A percentile compares a stretch with the other conserved stretches of the same genome.
These are phyloP conservation scores for Colletotrichum sp. DNA, from an alignment of 2,329 filamentous ascomycete genomes.

Conservation along the genomic window DNA sequence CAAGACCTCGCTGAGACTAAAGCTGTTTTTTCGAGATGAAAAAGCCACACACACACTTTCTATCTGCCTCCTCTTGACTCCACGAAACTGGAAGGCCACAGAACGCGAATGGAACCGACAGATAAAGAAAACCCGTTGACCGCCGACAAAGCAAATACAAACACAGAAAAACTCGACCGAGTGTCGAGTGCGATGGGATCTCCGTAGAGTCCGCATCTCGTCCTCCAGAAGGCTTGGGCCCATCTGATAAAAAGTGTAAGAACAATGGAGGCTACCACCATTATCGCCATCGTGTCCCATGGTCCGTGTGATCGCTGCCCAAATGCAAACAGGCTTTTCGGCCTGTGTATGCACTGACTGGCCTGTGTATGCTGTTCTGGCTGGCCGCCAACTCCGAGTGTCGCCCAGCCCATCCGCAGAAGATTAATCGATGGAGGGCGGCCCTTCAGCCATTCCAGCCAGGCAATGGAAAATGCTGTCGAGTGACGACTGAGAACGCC, in stretches of 20 bases:
- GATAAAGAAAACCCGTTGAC: conserved; percentile 7
- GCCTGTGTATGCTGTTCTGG: neutral
- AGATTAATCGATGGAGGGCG: conserved; percentile 36
- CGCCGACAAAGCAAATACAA: conserved; percentile 15
- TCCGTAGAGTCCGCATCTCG: neutral
- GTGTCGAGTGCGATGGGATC: neutral
- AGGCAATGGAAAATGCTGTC: conserved; percentile 21
- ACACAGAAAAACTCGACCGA: conserved; percentile 2
- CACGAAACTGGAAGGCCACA: conserved; percentile 8
- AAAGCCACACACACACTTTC: conserved; percentile 13
- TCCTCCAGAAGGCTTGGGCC: neutral
- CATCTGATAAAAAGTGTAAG: conserved; percentile 12
- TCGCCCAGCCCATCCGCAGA: neutral
- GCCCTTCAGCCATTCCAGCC: neutral
- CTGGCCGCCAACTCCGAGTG: conserved; percentile 2
- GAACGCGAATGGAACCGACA: conserved; percentile 12
- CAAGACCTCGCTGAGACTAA: conserved; percentile 18
- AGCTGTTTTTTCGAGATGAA: neutral
- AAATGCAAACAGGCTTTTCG: conserved; percentile 8
- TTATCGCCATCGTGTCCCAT: conserved; percentile 15
- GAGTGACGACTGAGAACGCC: conserved; percentile 51
- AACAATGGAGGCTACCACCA: conserved; percentile 4
- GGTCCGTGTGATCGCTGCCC: conserved; percentile 13
- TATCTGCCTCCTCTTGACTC: conserved; percentile 3
- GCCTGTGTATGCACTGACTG: conserved; percentile 12